A percentile compares a stretch with the other conserved stretches of the same genome.
Evolutionary conservation across 2,329 filamentous ascomycete genomes (phyloP).

Genomic region (Neofusicoccum cordaticola): DNA sequence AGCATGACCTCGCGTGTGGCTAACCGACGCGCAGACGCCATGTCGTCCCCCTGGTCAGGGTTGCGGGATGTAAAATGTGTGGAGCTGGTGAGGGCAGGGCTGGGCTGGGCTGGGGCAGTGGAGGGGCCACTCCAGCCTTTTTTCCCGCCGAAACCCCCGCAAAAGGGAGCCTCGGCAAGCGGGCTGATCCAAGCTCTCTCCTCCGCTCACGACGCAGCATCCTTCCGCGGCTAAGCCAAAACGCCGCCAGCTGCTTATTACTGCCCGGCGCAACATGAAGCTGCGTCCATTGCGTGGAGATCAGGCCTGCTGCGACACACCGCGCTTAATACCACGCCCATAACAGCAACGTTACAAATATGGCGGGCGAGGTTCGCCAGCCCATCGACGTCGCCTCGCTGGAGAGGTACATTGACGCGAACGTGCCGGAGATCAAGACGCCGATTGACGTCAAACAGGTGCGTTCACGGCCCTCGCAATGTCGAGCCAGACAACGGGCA

Average conservation of each 20-base stretch:
- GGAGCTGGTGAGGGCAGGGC: neutral
- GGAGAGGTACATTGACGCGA: slow-evolving; percentile 70
- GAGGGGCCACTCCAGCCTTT: too few relatives aligned
- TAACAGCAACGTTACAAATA: slow-evolving; percentile 29
- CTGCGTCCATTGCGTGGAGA: too few relatives aligned
- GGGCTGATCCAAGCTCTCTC: slow-evolving; percentile 5
- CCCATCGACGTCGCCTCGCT: slow-evolving; percentile 80
- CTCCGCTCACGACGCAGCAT: neutral
- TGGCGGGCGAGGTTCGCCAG: slow-evolving; percentile 89
- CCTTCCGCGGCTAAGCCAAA: slow-evolving; percentile 1
- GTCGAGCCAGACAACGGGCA: neutral
- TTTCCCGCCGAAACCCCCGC: neutral
- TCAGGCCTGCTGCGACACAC: too few relatives aligned
- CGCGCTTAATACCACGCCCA: too few relatives aligned
- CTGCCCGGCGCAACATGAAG: neutral
- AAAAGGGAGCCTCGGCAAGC: slow-evolving; percentile 5
- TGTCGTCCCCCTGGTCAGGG: neutral
- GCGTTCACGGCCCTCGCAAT: slow-evolving; percentile 19
- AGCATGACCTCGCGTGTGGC: neutral
- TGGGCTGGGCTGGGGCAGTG: neutral
- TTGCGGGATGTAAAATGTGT: neutral
- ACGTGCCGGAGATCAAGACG: slow-evolving; percentile 79
- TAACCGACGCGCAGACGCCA: neutral
- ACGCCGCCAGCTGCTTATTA: neutral
- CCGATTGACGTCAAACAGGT: slow-evolving; percentile 91